phyloP scores from a whole-genome alignment of 2,329 filamentous ascomycete species.

The Claviceps pusilla region DNA sequence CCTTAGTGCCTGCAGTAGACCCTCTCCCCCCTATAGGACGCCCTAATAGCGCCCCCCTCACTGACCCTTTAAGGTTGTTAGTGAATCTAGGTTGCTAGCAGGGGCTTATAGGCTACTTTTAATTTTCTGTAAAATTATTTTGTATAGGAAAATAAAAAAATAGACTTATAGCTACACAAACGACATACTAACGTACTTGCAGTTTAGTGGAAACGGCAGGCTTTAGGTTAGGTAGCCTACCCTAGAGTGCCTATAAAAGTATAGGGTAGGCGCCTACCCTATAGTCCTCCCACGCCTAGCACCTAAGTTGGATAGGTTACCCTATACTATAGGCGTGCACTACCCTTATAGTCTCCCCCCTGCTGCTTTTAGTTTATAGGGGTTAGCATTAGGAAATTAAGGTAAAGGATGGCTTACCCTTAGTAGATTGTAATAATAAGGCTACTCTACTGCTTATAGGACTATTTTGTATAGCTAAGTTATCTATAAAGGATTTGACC shows the following conservation, averaged over 20 bases:
- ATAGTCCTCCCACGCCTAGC: too few species aligned
- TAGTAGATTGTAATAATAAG: slow-evolving; percentile 1
- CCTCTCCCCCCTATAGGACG: too few species aligned
- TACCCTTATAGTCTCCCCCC: too few species aligned
- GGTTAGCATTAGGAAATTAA: neutral
- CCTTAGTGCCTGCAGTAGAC: too few species aligned
- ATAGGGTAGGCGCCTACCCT: too few species aligned
- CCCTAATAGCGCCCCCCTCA: too few species aligned
- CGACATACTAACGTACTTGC: neutral
- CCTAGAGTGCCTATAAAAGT: too few species aligned
- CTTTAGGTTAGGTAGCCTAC: too few species aligned
- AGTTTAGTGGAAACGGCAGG: too few species aligned
- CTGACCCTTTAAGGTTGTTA: neutral
- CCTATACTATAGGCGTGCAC: too few species aligned
- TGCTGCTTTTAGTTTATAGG: too few species aligned
- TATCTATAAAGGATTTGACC: slow-evolving; percentile 5
- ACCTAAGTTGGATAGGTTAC: too few species aligned
- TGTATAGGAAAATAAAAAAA: slow-evolving; percentile 4
- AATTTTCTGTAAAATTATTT: slow-evolving; percentile 5
- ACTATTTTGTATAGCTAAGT: slow-evolving; percentile 5
- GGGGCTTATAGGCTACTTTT: slow-evolving; percentile 1
- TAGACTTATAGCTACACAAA: neutral
- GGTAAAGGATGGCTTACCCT: neutral
- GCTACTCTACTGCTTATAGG: slow-evolving; percentile 5
- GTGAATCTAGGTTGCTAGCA: neutral